These are phyloP conservation scores for Plasmodium berghei DNA, from an alignment of 169 alveolate genomes.

Conservation along the genomic window DNA sequence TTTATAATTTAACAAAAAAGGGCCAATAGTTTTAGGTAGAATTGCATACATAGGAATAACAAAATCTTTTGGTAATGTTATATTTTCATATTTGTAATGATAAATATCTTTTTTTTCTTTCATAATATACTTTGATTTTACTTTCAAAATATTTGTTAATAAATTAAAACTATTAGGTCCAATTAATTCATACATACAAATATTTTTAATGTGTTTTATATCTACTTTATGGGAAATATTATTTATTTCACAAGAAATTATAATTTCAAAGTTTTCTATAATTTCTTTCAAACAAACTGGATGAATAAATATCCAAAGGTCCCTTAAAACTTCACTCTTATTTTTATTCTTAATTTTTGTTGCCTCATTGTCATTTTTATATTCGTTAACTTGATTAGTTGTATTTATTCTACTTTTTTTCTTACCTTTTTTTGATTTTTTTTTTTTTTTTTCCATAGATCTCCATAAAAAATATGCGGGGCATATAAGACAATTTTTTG, in stretches of 20 bases:
- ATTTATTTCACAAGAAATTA: neutral
- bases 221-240: neutral
- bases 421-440: neutral
- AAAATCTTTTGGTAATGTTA: conserved; percentile 60
- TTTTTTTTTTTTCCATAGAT: conserved; percentile 13
- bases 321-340: conserved; percentile 3
- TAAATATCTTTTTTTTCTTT: conserved; percentile 13
- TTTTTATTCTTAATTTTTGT: conserved; percentile 1
- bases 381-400: neutral
- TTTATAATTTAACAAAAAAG: conserved; percentile 36
- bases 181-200: conserved; percentile 71
- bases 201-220: conserved; percentile 61
- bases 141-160: conserved; percentile 39
- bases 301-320: conserved; percentile 64
- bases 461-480: conserved; percentile 73
- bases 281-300: conserved; percentile 41
- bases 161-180: conserved; percentile 50
- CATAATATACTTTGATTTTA: conserved; percentile 26
- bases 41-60: conserved; percentile 61
- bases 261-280: conserved; percentile 9
- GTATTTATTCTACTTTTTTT: neutral
- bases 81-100: conserved; percentile 33
- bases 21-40: conserved; percentile 52
- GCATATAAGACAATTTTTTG: conserved; percentile 28
- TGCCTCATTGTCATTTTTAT: neutral